Evolutionary conservation across 140 eudicot species (phyloP).

Genomic region (Flaveria floridana): DNA sequence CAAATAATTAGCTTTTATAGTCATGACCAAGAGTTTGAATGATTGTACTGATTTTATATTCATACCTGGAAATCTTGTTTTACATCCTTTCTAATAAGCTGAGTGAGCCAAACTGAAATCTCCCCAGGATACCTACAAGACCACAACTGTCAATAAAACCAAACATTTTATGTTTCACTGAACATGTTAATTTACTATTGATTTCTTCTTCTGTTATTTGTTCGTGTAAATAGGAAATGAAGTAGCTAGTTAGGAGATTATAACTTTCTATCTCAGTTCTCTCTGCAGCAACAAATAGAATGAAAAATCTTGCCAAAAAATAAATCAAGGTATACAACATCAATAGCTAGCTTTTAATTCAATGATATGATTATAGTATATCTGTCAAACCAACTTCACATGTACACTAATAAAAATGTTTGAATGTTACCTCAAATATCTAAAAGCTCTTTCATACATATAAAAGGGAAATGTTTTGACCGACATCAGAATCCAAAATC

Average conservation of each 20-base stretch:
- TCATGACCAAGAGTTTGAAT: slow-evolving; percentile 27
- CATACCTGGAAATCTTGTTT: slow-evolving; percentile 27
- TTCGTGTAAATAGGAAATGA: background rate
- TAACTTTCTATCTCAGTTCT: background rate
- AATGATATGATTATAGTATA: slow-evolving; percentile 1
- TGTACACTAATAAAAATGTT: background rate
- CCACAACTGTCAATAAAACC: slow-evolving; percentile 14
- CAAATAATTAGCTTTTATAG: slow-evolving; percentile 19
- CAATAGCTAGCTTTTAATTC: background rate
- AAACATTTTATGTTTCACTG: slow-evolving; percentile 4
- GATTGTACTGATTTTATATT: slow-evolving; percentile 10
- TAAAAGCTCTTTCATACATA: background rate
- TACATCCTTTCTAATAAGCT: background rate
- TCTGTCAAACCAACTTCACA: background rate
- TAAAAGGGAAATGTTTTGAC: background rate
- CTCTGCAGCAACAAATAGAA: background rate
- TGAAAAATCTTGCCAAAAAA: too few relatives aligned
- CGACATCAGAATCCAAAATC: slow-evolving; percentile 8
- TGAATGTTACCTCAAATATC: background rate
- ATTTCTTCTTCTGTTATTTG: background rate
- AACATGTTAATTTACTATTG: background rate
- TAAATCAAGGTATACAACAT: background rate
- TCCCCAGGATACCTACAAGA: background rate
- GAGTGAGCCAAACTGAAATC: slow-evolving; percentile 6
- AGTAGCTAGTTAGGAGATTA: background rate